These are phyloP conservation scores for Hamamelis virginiana DNA, from an alignment of 164 flowering plant species.

Conservation along the genomic window DNA sequence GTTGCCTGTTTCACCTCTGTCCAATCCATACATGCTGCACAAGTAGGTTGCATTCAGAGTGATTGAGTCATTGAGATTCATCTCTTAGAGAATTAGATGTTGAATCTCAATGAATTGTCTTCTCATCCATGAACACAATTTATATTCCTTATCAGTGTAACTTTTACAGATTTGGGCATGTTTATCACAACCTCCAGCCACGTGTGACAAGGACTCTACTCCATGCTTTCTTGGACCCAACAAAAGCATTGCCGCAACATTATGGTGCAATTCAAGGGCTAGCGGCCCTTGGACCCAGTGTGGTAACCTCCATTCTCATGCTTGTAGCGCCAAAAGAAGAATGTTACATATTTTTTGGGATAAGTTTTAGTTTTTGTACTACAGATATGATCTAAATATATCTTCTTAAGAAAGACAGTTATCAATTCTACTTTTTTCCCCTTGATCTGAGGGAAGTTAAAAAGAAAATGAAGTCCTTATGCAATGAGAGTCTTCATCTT, in stretches of 20 bases:
- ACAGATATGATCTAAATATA: not conserved
- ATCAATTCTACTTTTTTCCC: not conserved
- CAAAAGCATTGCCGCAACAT: conserved; percentile 64
- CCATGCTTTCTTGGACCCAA: conserved; percentile 70
- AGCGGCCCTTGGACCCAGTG: conserved; percentile 74
- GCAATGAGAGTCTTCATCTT: not conserved
- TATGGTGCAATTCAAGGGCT: conserved; percentile 76
- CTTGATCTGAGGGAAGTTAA: not conserved
- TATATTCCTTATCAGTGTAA: not conserved
- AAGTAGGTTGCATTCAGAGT: not conserved
- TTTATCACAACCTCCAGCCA: conserved; percentile 65
- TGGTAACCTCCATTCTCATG: conserved; percentile 52
- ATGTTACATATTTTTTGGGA: not conserved
- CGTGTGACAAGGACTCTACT: conserved; percentile 68
- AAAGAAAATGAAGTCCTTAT: not conserved
- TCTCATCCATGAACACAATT: not conserved
- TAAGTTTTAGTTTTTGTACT: not conserved
- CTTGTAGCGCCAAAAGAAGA: not conserved
- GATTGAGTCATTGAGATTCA: not conserved
- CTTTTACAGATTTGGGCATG: conserved; percentile 61
- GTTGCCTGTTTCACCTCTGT: not conserved
- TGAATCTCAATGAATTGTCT: not conserved
- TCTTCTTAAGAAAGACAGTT: not conserved
- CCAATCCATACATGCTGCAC: not conserved
- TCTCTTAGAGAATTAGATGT: not conserved